Evolutionary conservation across 2,329 filamentous ascomycete genomes (phyloP).

Genomic region (Monilinia vaccinii-corymbosi): DNA sequence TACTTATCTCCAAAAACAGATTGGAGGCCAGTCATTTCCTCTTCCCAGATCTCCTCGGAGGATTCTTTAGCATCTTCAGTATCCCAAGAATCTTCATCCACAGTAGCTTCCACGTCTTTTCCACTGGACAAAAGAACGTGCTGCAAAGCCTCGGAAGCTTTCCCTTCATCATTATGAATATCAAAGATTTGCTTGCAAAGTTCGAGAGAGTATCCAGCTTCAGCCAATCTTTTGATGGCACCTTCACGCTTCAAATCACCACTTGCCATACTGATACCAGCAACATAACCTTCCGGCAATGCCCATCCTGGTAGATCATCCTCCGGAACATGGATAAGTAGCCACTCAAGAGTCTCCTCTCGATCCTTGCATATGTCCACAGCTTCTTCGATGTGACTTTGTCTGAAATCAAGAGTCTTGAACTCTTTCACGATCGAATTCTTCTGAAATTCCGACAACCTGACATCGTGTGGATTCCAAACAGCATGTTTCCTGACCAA

Average conservation of each 20-base stretch:
- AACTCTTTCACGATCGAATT: conserved; percentile 62
- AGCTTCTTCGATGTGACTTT: conserved; percentile 82
- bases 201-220: conserved; percentile 77
- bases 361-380: conserved; percentile 79
- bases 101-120: conserved; percentile 26
- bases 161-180: conserved; percentile 59
- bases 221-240: conserved; percentile 70
- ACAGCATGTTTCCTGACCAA: conserved; percentile 68
- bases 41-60: conserved; percentile 66
- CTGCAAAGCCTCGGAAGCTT: conserved; percentile 74
- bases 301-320: conserved; percentile 93
- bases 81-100: conserved; percentile 31
- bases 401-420: conserved; percentile 72
- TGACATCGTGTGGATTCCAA: conserved; percentile 77
- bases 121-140: conserved; percentile 50
- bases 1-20: conserved; percentile 78
- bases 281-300: conserved; percentile 82
- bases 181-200: conserved; percentile 73
- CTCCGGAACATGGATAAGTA: conserved; percentile 92
- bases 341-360: conserved; percentile 90
- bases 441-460: conserved; percentile 50
- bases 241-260: conserved; percentile 74
- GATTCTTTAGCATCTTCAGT: conserved; percentile 36
- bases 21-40: conserved; percentile 75
- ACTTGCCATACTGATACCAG: conserved; percentile 78